phyloP scores from a whole-genome alignment of 2,329 filamentous ascomycete species.

The Fusarium pseudoanthophilum region DNA sequence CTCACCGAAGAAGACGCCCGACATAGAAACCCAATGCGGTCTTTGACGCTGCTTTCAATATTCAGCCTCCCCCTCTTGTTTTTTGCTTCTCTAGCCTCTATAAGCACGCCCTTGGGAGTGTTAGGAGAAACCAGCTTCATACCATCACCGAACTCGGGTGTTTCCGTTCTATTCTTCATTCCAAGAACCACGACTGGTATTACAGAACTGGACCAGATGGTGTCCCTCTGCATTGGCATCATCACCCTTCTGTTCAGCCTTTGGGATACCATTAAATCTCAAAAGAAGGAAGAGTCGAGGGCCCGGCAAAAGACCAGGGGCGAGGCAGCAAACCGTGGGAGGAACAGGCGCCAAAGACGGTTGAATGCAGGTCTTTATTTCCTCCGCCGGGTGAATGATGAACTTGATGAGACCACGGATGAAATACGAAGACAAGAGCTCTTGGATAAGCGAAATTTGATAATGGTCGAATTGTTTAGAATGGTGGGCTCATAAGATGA shows the following conservation, averaged over 20 bases:
- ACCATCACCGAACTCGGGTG: not conserved
- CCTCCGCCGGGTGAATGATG: not conserved
- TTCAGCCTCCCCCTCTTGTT: not conserved
- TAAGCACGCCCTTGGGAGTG: not conserved
- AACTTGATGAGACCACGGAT: not conserved
- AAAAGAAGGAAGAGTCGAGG: not conserved
- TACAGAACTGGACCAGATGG: not conserved
- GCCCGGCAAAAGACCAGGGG: not conserved
- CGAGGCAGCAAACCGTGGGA: not conserved
- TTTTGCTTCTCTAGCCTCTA: not conserved
- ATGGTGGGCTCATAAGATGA: not conserved
- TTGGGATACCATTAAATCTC: not conserved
- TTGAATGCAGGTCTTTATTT: not conserved
- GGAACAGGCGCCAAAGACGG: not conserved
- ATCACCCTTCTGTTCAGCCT: not conserved
- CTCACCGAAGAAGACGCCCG: not conserved
- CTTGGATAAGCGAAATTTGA: not conserved
- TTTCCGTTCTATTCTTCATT: not conserved
- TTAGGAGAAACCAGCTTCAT: not conserved
- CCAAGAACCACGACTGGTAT: not conserved
- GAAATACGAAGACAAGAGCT: not conserved
- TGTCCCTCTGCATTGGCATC: not conserved
- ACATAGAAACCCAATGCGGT: not conserved
- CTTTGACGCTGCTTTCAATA: not conserved
- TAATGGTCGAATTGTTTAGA: not conserved